These are phyloP conservation scores for Acanthamoeba healyi DNA, from an alignment of 208 protist species.

Conservation along the genomic window DNA sequence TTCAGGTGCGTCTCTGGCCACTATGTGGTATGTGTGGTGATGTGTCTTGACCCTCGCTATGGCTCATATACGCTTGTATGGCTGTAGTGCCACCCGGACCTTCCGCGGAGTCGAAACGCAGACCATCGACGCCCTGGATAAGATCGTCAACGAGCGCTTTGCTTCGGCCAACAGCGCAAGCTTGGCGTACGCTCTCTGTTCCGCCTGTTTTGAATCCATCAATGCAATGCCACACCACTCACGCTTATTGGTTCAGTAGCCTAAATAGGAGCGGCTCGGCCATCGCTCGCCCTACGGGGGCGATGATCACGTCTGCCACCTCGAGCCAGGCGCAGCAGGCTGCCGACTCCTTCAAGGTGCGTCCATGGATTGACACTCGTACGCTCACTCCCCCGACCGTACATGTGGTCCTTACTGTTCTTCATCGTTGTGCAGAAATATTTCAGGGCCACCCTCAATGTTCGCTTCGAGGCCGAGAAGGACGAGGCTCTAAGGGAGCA, in stretches of 20 bases:
- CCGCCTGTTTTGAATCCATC: not conserved
- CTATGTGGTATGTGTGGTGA: not conserved
- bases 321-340: constrained; percentile 62
- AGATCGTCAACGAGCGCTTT: constrained; percentile 73
- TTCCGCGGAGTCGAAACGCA: constrained; percentile 73
- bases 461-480: constrained; percentile 71
- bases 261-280: constrained; percentile 1
- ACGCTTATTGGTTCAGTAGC: not conserved
- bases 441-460: constrained; percentile 56
- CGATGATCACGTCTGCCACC: constrained; percentile 49
- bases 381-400: too few species aligned
- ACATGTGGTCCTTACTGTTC: too few species aligned
- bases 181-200: constrained; percentile 3
- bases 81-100: constrained; percentile 20
- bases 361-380: too few species aligned
- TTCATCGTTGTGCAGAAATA: too few species aligned
- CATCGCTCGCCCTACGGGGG: not conserved
- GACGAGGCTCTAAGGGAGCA: constrained; percentile 49
- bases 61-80: not conserved
- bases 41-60: not conserved
- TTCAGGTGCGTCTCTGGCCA: constrained; percentile 47
- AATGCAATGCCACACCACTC: not conserved
- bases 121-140: constrained; percentile 74
- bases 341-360: constrained; percentile 71
- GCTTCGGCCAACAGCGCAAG: not conserved